Conservation (phyloP, 2,329 filamentous ascomycete genomes). For the Calonectria hawksworthii region DNA sequence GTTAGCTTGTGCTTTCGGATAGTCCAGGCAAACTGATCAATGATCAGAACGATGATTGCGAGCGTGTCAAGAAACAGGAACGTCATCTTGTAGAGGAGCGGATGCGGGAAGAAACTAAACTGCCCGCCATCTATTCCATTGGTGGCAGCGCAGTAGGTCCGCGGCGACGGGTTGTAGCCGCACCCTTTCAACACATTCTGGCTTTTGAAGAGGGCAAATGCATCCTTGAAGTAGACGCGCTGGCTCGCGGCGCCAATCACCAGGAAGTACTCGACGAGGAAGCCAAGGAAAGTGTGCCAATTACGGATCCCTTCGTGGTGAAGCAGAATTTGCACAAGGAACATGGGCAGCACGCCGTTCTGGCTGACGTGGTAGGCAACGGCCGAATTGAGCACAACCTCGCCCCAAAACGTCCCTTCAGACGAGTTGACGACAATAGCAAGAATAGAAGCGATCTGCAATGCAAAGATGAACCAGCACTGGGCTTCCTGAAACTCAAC, state of each 20-base stretch:
- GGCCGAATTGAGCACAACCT: constrained; percentile 55
- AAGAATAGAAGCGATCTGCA: constrained; percentile 57
- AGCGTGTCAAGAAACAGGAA: constrained; percentile 54
- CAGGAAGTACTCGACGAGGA: constrained; percentile 54
- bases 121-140: constrained; percentile 50
- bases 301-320: constrained; percentile 57
- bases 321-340: constrained; percentile 54
- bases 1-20: constrained; percentile 52
- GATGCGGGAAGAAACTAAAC: constrained; percentile 55
- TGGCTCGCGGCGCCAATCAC: constrained; percentile 55
- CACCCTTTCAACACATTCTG: constrained; percentile 51
- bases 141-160: constrained; percentile 55
- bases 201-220: constrained; percentile 51
- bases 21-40: constrained; percentile 55
- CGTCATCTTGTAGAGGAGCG: constrained; percentile 54
- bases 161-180: constrained; percentile 54
- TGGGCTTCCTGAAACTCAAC: constrained; percentile 58
- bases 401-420: constrained; percentile 56
- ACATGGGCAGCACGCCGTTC: constrained; percentile 55
- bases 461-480: constrained; percentile 56
- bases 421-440: constrained; percentile 57
- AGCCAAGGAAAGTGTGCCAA: constrained; percentile 58
- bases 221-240: constrained; percentile 51
- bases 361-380: constrained; percentile 55
- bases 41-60: constrained; percentile 51